A percentile compares a stretch with the other conserved stretches of the same genome.
phyloP scores from a whole-genome alignment of 176 grass and related monocot genomes.

The Thalia dealbata region DNA sequence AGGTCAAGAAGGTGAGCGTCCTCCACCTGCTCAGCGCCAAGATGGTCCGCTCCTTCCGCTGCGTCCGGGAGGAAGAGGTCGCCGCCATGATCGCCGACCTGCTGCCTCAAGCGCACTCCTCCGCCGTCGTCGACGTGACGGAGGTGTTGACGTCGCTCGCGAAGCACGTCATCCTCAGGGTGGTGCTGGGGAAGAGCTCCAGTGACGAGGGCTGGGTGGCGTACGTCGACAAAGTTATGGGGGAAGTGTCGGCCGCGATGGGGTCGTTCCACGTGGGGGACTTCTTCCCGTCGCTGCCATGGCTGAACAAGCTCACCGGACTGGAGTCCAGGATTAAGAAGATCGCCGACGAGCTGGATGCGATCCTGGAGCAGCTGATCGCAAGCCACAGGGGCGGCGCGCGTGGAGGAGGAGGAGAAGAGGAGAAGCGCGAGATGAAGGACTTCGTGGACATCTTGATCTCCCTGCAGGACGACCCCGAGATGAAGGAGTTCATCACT shows the following conservation, averaged over 20 bases:
- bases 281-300: neutral
- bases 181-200: neutral
- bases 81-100: neutral
- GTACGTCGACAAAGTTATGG: neutral
- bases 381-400: neutral
- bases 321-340: neutral
- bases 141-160: neutral
- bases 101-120: neutral
- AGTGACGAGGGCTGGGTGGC: neutral
- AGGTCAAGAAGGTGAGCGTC: neutral
- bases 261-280: neutral
- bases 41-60: neutral
- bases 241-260: neutral
- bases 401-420: neutral
- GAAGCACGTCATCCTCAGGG: slow-evolving; percentile 3
- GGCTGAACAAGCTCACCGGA: neutral
- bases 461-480: neutral
- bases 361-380: neutral
- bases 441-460: slow-evolving; percentile 3
- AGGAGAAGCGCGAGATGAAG: neutral
- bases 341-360: too few relatives aligned
- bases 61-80: neutral
- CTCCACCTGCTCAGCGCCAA: slow-evolving; percentile 9
- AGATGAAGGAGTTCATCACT: neutral
- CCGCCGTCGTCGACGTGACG: neutral